These are phyloP conservation scores for Phalaenopsis aphrodite DNA, from an alignment of 106 monocot species.

Conservation along the genomic window DNA sequence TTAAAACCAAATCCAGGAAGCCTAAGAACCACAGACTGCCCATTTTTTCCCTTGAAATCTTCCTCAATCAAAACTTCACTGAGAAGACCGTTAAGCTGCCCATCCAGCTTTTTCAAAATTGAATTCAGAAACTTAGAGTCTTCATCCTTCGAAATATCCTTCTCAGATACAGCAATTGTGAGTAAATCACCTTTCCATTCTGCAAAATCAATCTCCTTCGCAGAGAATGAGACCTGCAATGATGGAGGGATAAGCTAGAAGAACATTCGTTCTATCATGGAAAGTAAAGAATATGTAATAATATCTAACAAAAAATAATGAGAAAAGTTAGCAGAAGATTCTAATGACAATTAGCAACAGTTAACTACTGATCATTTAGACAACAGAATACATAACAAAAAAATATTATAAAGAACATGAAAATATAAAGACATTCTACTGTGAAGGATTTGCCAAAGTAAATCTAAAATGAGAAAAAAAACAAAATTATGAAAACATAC, in stretches of 20 bases:
- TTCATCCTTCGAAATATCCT: conserved; percentile 50
- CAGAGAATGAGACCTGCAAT: conserved; percentile 52
- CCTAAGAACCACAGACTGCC: conserved; percentile 57
- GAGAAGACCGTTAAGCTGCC: conserved; percentile 44
- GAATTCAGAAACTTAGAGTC: conserved; percentile 50
- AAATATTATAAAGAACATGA: neutral
- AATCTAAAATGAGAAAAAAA: neutral
- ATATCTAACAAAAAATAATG: neutral
- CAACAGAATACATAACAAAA: neutral
- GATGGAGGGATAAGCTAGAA: neutral
- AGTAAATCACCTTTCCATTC: conserved; percentile 85
- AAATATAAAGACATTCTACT: neutral
- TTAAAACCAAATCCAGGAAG: conserved; percentile 55
- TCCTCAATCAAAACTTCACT: conserved; percentile 49
- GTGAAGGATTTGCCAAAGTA: neutral
- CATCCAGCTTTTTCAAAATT: conserved; percentile 51
- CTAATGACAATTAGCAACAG: neutral
- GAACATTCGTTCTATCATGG: neutral
- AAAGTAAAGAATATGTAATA: neutral
- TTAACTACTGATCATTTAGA: neutral
- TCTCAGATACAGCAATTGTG: conserved; percentile 53
- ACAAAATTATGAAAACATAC: neutral
- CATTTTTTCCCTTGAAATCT: conserved; percentile 68
- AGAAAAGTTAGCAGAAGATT: neutral
- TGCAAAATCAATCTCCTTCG: conserved; percentile 50